Base-by-base conservation (phyloP, 306 rosid genomes). In the Acmispon strigosus region DNA sequence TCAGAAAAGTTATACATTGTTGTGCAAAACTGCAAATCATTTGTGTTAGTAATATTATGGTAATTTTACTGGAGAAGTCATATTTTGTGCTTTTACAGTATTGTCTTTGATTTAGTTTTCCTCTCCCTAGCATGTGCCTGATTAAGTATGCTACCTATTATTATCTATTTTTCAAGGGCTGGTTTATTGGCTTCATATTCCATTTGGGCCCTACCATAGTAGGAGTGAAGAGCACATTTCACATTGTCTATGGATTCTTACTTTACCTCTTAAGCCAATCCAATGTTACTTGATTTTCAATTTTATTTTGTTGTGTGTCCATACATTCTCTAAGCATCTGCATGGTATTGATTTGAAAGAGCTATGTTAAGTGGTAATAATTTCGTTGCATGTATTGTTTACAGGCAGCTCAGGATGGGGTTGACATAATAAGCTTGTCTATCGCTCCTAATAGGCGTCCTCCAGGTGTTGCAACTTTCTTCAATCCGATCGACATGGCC, bases 401-500 rank as follows among this genome's bases (percentile, higher is more conserved):
- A 36, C 77, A 95, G 99, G 99, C 99, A 78, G 99, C 99, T 77
- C 96, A 80, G 73, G 99, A 95, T 58, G 96, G 97, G 48, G 97
- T 91, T 71, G 97, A 95, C 80, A 72, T 95, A 68, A 83, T 95
- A 77, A 89, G 86, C 82, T 83, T 95, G 77, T 91, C 99, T 36
- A 95, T 91, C 69, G 89, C 97, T 54, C 99, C 99, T 18, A 95
- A 95, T 52, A 78, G 99, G 73, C 97, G 97, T 52, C 99, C 99
- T 73, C 92, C 96, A 0, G 99, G 97, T n/a, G 64, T 89, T 60
- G 99, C 99, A 24, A 91, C 97, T 41, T 95, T 91, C 85, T 89
- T 95, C 50, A 95, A 95, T 84, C 99, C 99, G 10, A 87, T 95
- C 70, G 99, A 95, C 84, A 95, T 91, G 99, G 96, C 99, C 7